Base-by-base conservation (phyloP, 2,329 filamentous ascomycete genomes). In the Phoma sp. region DNA sequence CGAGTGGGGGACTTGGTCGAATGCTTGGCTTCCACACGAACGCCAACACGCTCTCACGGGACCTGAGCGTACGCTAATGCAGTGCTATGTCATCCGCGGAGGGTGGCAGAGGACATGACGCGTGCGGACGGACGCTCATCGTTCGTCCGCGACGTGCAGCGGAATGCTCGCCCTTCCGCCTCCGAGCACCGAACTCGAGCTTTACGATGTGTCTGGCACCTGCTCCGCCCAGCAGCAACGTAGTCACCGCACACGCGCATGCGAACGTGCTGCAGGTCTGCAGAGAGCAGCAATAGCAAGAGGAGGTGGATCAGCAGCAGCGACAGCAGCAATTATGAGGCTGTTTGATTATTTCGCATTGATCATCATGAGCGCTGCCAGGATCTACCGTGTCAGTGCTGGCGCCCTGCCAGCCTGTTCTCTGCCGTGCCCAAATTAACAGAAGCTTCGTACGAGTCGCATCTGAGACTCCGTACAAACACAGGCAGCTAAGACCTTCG, bases 1-100 rank as follows among this genome's bases (percentile, higher is more conserved):
- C 27, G 40, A 50, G 46, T 46, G 52, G 52, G 52, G 40, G 27
- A 37, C 23, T 5, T n/a, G 33, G 13, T 23, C 24, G 32, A 37
- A 46, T 45, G 46, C 52, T 50, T 50, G 47, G 52, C 52, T 42
- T 14, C 24, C 33, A 45, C 43, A 13, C 6, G 27, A 29, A 40
- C 42, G 35, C 36, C 44, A 30, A 45, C 60, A 57, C 60, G 60
- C 33, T 50, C 38, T 64, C 58, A 64, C 58, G 59, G 58, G 63
- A 40, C 27, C 32, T 35, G 18, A 49, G 29, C 23, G 10, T 36
- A 24, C 35, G 42, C 41, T 25, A 40, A 33, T 4, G 22, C 11
- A 25, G 4, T 13, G 5, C 4, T 11, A 33, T 33, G 32, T 33
- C 32, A 33, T n/a, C 13, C 29, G 11, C 29, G 11, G 11, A 30